These are phyloP conservation scores for Trypanosoma lewisi DNA, from an alignment of 208 protist species.

Conservation along the genomic window DNA sequence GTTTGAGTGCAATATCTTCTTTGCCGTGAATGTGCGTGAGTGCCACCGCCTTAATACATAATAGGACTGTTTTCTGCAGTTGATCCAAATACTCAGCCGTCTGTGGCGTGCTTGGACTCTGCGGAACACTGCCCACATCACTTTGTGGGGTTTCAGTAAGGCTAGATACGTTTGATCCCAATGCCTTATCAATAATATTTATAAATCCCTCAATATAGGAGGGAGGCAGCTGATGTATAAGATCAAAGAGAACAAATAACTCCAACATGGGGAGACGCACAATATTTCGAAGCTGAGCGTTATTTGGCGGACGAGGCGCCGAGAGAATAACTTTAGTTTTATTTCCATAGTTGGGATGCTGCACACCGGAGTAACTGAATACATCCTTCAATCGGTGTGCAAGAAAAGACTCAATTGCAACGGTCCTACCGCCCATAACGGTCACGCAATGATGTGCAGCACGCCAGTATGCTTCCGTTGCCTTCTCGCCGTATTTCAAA, in stretches of 20 bases:
- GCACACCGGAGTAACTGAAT: conserved; percentile 23
- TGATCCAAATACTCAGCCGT: background rate
- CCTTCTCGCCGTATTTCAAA: conserved; percentile 8
- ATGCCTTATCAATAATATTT: conserved; percentile 16
- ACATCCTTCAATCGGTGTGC: conserved; percentile 51
- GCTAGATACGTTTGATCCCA: background rate
- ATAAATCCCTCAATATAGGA: conserved; percentile 26
- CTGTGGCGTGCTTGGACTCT: background rate
- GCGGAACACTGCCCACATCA: background rate
- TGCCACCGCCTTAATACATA: background rate
- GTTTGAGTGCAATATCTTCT: conserved; percentile 1
- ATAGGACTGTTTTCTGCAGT: background rate
- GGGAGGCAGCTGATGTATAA: conserved; percentile 36
- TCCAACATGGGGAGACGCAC: conserved; percentile 47
- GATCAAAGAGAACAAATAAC: conserved; percentile 36
- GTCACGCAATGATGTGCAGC: conserved; percentile 51
- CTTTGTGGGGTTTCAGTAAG: background rate
- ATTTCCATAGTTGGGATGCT: conserved; percentile 33
- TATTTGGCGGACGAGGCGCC: conserved; percentile 16
- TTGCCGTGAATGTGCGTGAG: conserved; percentile 4
- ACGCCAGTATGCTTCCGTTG: conserved; percentile 48
- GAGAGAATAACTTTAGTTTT: conserved; percentile 32
- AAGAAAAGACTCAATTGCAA: conserved; percentile 49
- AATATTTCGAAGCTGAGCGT: conserved; percentile 34
- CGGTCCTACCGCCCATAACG: conserved; percentile 44